Evolutionary conservation across 805 yeast genomes (phyloP), one percentile per base, ranked within the genome.

Genomic region (Starmerella floricola): DNA sequence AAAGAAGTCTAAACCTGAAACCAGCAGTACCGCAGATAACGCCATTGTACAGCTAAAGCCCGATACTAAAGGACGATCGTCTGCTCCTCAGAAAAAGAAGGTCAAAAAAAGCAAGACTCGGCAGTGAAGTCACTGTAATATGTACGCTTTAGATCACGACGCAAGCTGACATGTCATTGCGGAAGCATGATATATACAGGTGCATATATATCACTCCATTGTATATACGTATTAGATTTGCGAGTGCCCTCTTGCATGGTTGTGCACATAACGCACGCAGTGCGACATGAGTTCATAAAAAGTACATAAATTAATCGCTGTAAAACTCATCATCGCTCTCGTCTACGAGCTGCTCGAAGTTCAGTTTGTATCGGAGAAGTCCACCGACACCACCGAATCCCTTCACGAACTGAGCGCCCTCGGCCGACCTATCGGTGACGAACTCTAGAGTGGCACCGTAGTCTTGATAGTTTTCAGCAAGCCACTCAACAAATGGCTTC

Each of bases 341-440:
- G 41, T 85, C 94, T 40, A 69, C 81, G 60, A 91, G 74, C 70
- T 86, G 96, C 63, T 91, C 98, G 58, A 91, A 91, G 69, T 91
- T 91, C 55, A 91, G 91, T 66, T 86, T 86, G 67, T 91, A 91
- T 69, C 99, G 85, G 62, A 91, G 70, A 55, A 91, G 62, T 45
- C 95, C 96, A 63, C 99, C 99, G 53, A 91, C 75, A 68, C 98
- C 99, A 80, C 99, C 99, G 60, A 91, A 91, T 46, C 99, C 99
- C 56, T 78, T 79, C 46, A 81, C 93, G 65, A 91, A 91, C 69
- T 91, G 99, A 35, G 97, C 94, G 71, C 99, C 99, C 67, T 91
- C 99, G 34, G 94, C 79, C 18, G 95, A 82, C 67, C 85, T 78
- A 68, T 91, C 97, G 38, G 96, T 83, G 54, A 91, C 95, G 56